phyloP scores from a whole-genome alignment of 2,329 filamentous ascomycete species.

The Diaporthe sp. region DNA sequence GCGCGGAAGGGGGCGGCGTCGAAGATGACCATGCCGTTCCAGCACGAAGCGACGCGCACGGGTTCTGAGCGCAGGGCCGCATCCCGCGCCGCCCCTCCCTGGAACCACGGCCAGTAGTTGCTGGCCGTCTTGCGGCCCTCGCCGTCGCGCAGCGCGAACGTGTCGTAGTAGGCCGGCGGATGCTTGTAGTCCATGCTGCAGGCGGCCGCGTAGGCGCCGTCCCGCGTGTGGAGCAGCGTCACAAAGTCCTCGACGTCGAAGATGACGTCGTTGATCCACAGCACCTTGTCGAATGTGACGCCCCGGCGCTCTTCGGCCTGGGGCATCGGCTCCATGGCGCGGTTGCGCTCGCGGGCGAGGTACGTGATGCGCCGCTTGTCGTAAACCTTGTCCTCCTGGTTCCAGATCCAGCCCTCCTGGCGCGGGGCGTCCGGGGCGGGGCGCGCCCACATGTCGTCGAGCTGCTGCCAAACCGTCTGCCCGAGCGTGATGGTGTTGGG shows the following conservation, averaged over 20 bases:
- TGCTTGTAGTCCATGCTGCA: conserved; percentile 69
- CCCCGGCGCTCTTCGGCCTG: conserved; percentile 58
- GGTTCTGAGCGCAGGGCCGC: conserved; percentile 62
- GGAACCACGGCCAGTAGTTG: conserved; percentile 70
- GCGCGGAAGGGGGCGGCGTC: conserved; percentile 59
- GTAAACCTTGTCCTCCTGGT: conserved; percentile 59
- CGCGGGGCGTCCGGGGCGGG: conserved; percentile 45
- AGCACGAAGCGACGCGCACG: conserved; percentile 73
- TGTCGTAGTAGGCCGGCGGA: conserved; percentile 67
- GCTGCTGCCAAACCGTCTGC: conserved; percentile 62
- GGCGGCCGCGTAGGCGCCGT: conserved; percentile 67
- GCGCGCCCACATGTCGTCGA: conserved; percentile 61
- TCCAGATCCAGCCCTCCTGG: conserved; percentile 70
- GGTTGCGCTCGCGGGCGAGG: conserved; percentile 72
- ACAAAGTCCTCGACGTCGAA: conserved; percentile 66
- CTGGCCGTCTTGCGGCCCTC: conserved; percentile 62
- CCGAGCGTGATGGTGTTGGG: conserved; percentile 68
- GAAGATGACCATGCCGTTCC: conserved; percentile 70
- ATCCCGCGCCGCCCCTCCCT: conserved; percentile 50
- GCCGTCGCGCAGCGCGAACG: conserved; percentile 68
- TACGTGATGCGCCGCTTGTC: conserved; percentile 76
- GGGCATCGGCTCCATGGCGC: conserved; percentile 67
- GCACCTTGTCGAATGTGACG: conserved; percentile 62
- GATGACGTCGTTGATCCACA: conserved; percentile 71
- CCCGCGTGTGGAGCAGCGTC: conserved; percentile 63